These are phyloP conservation scores for Cercospora citrullina DNA, from an alignment of 2,329 filamentous ascomycete species.

Conservation along the genomic window DNA sequence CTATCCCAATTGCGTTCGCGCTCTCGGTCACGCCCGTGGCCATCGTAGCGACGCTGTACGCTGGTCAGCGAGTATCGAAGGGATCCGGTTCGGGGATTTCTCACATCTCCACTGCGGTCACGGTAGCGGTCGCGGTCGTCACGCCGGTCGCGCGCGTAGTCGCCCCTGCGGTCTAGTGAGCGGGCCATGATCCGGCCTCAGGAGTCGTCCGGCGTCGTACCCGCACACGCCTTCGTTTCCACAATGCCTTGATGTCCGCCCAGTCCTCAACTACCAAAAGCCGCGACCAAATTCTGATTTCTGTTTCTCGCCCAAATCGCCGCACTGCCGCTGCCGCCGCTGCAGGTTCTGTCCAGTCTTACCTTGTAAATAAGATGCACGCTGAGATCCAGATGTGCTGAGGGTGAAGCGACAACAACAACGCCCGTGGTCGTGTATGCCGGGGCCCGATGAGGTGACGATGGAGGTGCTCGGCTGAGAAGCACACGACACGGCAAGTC, in stretches of 20 bases:
- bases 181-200: constrained; percentile 27
- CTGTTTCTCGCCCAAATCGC: background rate
- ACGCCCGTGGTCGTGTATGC: background rate
- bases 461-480: background rate
- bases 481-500: background rate
- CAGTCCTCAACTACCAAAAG: background rate
- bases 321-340: background rate
- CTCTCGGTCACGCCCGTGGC: constrained; percentile 17
- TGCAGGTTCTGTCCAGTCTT: constrained; percentile 2
- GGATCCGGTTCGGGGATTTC: background rate
- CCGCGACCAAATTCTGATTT: background rate
- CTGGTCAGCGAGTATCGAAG: constrained; percentile 13
- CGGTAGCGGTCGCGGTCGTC: constrained; percentile 28
- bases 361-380: background rate
- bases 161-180: constrained; percentile 32
- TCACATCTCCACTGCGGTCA: constrained; percentile 24
- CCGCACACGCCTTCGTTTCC: constrained; percentile 6
- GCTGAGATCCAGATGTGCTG: background rate
- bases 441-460: background rate
- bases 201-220: constrained; percentile 14
- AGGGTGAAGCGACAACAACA: background rate
- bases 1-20: constrained; percentile 27
- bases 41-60: constrained; percentile 17
- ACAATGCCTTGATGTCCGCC: background rate
- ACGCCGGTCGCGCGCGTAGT: constrained; percentile 22